Evolutionary conservation across 495 filamentous ascomycete species (phyloP).

Genomic region (Penicillium pancosmium): DNA sequence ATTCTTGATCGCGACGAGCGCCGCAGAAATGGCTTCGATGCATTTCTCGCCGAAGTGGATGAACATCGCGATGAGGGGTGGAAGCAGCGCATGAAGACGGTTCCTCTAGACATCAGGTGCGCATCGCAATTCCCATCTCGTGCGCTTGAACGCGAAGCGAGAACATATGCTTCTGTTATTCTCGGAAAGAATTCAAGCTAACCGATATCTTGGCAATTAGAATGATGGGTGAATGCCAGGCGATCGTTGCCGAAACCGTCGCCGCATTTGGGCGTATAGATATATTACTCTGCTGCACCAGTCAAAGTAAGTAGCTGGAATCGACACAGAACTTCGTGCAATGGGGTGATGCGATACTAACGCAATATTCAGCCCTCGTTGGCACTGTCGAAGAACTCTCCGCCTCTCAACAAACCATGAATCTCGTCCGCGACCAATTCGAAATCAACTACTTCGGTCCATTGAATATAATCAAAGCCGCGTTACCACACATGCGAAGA

Average conservation of each 20-base stretch:
- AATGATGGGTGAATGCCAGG: slow-evolving; percentile 64
- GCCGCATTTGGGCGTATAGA: slow-evolving; percentile 84
- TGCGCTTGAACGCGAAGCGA: not conserved
- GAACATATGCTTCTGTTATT: no score
- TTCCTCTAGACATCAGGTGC: slow-evolving; percentile 56
- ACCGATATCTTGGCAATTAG: slow-evolving; percentile 20
- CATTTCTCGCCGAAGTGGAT: slow-evolving; percentile 70
- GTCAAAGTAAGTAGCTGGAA: slow-evolving; percentile 61
- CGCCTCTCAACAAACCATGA: slow-evolving; percentile 69
- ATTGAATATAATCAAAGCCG: slow-evolving; percentile 92
- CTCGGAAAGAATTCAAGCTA: not conserved
- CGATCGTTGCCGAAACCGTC: slow-evolving; percentile 83
- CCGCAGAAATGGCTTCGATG: slow-evolving; percentile 53
- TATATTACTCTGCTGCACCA: slow-evolving; percentile 84
- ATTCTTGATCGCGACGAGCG: slow-evolving; percentile 45
- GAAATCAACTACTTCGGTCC: slow-evolving; percentile 93
- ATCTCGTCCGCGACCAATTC: slow-evolving; percentile 86
- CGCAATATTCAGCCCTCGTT: slow-evolving; percentile 63
- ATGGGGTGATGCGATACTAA: not conserved
- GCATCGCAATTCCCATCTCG: slow-evolving; percentile 9
- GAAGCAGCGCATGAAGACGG: slow-evolving; percentile 45
- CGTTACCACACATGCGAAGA: slow-evolving; percentile 75
- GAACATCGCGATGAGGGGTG: slow-evolving; percentile 54
- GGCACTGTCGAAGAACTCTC: slow-evolving; percentile 91
- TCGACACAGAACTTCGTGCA: not conserved